Evolutionary conservation across 148 eudicot species (phyloP), one percentile per base, ranked within the genome.

Genomic region (Dysphania ambrosioides): DNA sequence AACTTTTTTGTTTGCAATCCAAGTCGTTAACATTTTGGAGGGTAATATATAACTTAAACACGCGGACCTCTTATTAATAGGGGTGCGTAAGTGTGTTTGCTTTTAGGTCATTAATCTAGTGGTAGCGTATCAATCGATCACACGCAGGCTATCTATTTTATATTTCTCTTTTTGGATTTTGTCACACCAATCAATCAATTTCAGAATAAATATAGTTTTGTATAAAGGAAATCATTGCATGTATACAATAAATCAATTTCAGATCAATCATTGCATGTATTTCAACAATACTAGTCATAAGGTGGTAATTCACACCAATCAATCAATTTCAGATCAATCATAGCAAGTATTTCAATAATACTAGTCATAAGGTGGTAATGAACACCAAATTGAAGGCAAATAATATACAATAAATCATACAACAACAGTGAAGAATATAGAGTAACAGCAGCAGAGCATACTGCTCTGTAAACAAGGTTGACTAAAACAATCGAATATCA

Each of bases 241-340:
- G n/a, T n/a, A n/a, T n/a, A n/a, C n/a, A n/a, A n/a, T n/a, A n/a
- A n/a, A n/a, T n/a, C n/a, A n/a, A n/a, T n/a, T n/a, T n/a, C n/a
- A n/a, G n/a, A n/a, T n/a, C n/a, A n/a, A n/a, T n/a, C n/a, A n/a
- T n/a, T n/a, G n/a, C n/a, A n/a, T n/a, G n/a, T n/a, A n/a, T n/a
- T n/a, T n/a, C n/a, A n/a, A n/a, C n/a, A n/a, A n/a, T n/a, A n/a
- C n/a, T n/a, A n/a, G n/a, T n/a, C n/a, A n/a, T n/a, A n/a, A n/a
- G n/a, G n/a, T n/a, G n/a, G n/a, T n/a, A n/a, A n/a, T n/a, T 42
- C 77, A 62, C 42, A 62, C 69, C 77, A 47, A 73, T 44, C n/a
- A n/a, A n/a, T n/a, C 57, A 7, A 73, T 58, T 58, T 73, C 23
- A 30, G 34, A 9, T 67, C 41, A 41, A 35, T 31, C 38, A 59